Base-by-base conservation (phyloP, 2,329 filamentous ascomycete species). In the Phaeosphaeria sp. region DNA sequence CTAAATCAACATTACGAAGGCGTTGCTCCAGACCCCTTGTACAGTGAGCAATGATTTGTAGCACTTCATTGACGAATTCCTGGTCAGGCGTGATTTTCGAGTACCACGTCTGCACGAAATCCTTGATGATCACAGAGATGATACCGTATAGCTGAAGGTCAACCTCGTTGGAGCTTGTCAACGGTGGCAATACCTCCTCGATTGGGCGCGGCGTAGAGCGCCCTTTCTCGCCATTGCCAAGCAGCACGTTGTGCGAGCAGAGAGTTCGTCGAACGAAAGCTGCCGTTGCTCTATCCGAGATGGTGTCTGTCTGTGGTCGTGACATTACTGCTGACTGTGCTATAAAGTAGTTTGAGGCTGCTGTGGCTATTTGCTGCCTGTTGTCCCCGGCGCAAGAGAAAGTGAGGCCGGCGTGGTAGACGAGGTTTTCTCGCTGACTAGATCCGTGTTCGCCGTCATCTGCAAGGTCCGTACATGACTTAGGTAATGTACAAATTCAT, bases 71-170 rank as follows among this genome's bases (percentile, higher is more conserved):
- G 59, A 95, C 89, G 73, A 99, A 96, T 13, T 87, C 84, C 73
- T 93, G 90, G 78, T 99, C 94, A 3, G 92, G 87, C 1, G 94
- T 97, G 76, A 99, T 95, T 76, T 90, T 94, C 64, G 83, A 84
- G 81, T 99, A 99, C 95, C 95, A 99, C 30, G 87, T 88, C 76
- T 95, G 89, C 39, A 99, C 90, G 75, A 93, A 97, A 64, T 97
- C 93, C 71, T 91, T 89, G 68, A 97, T 83, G 60, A 98, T 88
- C 58, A 98, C 90, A 52, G 95, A 91, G 59, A 99, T 88, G 59
- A 98, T 86, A 25, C 92, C 94, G 75, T 98, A 99, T 4, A 99
- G 85, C 79, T 99, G 91, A 55, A 96, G 81, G 77, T 99, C 95
- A 58, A 98, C 87, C 67, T 96, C 92, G 76, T 97, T 96, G 51